Evolutionary conservation across 495 filamentous ascomycete species (phyloP).

Genomic region (Alectoria sarmentosa): DNA sequence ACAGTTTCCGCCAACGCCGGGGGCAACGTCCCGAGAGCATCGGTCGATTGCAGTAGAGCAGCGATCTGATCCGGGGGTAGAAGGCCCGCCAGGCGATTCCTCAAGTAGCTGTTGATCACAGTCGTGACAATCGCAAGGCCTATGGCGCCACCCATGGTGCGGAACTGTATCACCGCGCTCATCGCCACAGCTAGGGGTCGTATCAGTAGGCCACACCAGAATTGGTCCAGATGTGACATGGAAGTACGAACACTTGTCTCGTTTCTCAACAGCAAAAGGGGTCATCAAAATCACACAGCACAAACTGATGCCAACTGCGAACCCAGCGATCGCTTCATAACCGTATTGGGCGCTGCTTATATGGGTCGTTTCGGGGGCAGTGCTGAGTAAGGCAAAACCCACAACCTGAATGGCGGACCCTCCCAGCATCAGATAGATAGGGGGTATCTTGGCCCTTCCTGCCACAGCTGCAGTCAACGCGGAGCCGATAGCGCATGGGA

Average conservation of each 20-base stretch:
- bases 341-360: conserved; percentile 36
- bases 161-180: conserved; percentile 19
- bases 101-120: conserved; percentile 22
- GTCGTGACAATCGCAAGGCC: conserved; percentile 26
- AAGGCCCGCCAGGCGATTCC: too few relatives aligned
- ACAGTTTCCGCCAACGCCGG: too few relatives aligned
- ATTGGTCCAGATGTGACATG: too few relatives aligned
- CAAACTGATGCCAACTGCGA: conserved; percentile 44
- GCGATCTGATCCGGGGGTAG: too few relatives aligned
- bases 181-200: conserved; percentile 21
- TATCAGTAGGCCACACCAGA: too few relatives aligned
- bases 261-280: conserved; percentile 36
- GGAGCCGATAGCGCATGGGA: background rate
- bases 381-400: conserved; percentile 41
- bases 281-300: conserved; percentile 44
- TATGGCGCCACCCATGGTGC: conserved; percentile 28
- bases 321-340: conserved; percentile 44
- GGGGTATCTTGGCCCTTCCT: conserved; percentile 33
- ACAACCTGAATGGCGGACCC: conserved; percentile 37
- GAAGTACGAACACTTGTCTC: conserved; percentile 23
- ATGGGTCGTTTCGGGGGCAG: conserved; percentile 18
- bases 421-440: conserved; percentile 38
- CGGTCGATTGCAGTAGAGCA: too few relatives aligned
- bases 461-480: background rate
- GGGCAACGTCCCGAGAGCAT: too few relatives aligned